phyloP scores from a whole-genome alignment of 2,329 filamentous ascomycete species.

The Alternaria sp. region DNA sequence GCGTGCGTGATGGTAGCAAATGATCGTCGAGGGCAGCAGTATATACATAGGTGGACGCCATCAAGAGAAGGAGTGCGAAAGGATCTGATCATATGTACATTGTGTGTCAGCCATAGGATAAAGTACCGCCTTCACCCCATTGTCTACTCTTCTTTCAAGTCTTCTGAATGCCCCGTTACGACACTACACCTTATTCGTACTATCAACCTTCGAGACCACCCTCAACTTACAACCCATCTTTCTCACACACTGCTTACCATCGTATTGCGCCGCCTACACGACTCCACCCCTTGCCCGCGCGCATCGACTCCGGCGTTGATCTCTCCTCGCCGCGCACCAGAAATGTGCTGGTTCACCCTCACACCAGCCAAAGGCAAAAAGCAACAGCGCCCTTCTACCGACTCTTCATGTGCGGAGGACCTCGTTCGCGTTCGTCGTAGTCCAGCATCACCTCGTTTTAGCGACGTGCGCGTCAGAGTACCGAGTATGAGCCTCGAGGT shows the following conservation, averaged over 20 bases:
- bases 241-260: slow-evolving; percentile 29
- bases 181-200: slow-evolving; percentile 20
- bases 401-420: slow-evolving; percentile 35
- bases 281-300: slow-evolving; percentile 26
- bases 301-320: slow-evolving; percentile 21
- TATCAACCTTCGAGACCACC: slow-evolving; percentile 25
- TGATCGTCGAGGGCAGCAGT: slow-evolving; percentile 21
- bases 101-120: slow-evolving; percentile 16
- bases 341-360: slow-evolving; percentile 45
- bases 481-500: slow-evolving; percentile 27
- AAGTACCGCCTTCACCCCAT: slow-evolving; percentile 20
- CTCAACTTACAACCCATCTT: slow-evolving; percentile 25
- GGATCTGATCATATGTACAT: slow-evolving; percentile 14
- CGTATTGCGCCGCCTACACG: slow-evolving; percentile 29
- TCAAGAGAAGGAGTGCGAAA: slow-evolving; percentile 10
- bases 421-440: slow-evolving; percentile 37
- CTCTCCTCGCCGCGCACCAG: slow-evolving; percentile 10
- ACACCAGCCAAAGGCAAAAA: slow-evolving; percentile 30
- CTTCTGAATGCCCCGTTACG: slow-evolving; percentile 30
- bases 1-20: slow-evolving; percentile 23
- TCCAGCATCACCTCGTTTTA: slow-evolving; percentile 25
- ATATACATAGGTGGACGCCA: slow-evolving; percentile 27
- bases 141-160: slow-evolving; percentile 8
- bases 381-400: slow-evolving; percentile 21
- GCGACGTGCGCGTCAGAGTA: slow-evolving; percentile 29